Percentiles rank a stretch among this genome's conserved stretches.
Conservation (phyloP, 2,329 filamentous ascomycete genomes). For the Cryphonectria japonica region DNA sequence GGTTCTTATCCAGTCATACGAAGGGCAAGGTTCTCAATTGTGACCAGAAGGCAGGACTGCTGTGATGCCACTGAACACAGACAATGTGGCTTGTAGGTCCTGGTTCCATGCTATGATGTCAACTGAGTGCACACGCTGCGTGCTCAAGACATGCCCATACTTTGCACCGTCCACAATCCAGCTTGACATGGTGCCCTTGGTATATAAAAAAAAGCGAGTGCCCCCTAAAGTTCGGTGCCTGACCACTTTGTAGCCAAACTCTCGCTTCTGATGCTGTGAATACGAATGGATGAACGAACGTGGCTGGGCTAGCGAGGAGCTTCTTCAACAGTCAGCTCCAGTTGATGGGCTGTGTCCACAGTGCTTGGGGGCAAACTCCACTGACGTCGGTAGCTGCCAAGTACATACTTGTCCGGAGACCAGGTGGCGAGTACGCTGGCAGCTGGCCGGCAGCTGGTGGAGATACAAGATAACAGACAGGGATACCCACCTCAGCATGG, state of each 20-base stretch:
- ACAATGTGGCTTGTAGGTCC: background rate
- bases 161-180: constrained; percentile 10
- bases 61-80: too few species aligned
- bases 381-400: background rate
- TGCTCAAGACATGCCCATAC: constrained; percentile 5
- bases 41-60: background rate
- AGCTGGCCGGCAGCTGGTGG: background rate
- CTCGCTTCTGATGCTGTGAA: background rate
- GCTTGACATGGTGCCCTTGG: constrained; percentile 11
- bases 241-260: background rate
- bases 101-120: constrained; percentile 14
- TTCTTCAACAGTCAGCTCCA: background rate
- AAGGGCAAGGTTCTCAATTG: background rate
- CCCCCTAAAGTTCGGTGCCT: background rate
- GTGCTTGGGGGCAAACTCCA: constrained; percentile 1
- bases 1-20: background rate
- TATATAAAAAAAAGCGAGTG: background rate
- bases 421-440: background rate
- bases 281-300: constrained; percentile 2
- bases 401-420: background rate
- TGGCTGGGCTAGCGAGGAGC: constrained; percentile 19
- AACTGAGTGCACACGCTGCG: constrained; percentile 11
- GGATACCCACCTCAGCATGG: constrained; percentile 17
- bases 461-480: background rate
- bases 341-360: background rate